Evolutionary conservation across 345 rosid genomes (phyloP).

Genomic region (Salix exigua): DNA sequence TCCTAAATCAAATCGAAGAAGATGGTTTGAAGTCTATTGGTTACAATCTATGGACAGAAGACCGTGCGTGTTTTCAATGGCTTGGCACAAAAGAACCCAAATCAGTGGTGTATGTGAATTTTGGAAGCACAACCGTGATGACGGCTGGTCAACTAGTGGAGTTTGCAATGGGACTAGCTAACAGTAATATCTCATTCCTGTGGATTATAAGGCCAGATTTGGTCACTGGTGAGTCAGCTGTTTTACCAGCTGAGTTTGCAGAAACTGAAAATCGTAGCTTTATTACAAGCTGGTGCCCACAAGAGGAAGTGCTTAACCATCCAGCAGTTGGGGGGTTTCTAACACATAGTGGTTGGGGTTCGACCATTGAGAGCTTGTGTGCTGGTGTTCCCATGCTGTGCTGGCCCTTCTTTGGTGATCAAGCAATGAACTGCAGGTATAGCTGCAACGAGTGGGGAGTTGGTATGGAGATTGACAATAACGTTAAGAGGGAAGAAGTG

Average conservation of each 20-base stretch:
- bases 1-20: too few species aligned
- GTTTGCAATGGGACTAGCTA: background rate
- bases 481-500: background rate
- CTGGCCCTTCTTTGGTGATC: background rate
- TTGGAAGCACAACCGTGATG: background rate
- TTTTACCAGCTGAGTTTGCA: background rate
- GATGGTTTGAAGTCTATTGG: too few species aligned
- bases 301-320: background rate
- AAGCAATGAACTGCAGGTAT: background rate
- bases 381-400: background rate
- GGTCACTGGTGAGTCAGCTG: background rate
- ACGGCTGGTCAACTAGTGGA: background rate
- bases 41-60: too few species aligned
- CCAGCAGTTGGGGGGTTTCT: too few species aligned
- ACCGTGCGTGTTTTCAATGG: too few species aligned
- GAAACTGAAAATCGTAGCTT: background rate
- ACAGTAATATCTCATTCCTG: background rate
- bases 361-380: too few species aligned
- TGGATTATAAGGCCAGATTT: background rate
- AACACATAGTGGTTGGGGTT: too few species aligned
- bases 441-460: background rate
- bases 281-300: background rate
- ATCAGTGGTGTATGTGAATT: too few species aligned
- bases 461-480: background rate
- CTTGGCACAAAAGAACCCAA: too few species aligned